These are phyloP conservation scores for Ophiostoma ulmi DNA, from an alignment of 2,329 filamentous ascomycete species.

Conservation along the genomic window DNA sequence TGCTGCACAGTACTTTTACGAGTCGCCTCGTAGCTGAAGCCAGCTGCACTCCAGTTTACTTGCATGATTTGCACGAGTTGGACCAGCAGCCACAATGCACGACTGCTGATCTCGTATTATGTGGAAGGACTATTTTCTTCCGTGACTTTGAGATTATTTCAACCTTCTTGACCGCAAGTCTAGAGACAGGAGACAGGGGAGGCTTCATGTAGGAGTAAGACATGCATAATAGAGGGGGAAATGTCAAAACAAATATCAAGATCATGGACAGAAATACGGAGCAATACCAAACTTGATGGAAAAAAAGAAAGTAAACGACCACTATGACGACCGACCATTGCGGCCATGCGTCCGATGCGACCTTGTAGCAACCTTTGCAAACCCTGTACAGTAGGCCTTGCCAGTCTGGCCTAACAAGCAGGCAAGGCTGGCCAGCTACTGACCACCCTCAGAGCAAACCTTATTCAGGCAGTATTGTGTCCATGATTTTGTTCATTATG, in stretches of 20 bases:
- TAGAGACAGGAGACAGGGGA: conserved; percentile 1
- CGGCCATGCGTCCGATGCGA: neutral
- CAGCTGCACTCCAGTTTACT: neutral
- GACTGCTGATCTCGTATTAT: neutral
- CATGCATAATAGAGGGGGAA: neutral
- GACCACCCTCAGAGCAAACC: neutral
- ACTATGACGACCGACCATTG: conserved; percentile 2
- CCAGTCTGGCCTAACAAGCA: neutral
- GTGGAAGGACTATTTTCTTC: neutral
- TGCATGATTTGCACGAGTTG: neutral
- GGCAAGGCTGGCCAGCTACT: conserved; percentile 5
- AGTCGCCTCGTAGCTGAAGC: neutral
- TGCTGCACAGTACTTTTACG: conserved; percentile 12
- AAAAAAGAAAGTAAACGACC: neutral
- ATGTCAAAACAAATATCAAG: neutral
- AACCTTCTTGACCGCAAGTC: neutral
- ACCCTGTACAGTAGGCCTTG: neutral
- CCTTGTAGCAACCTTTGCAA: neutral
- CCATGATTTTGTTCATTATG: neutral
- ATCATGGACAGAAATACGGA: neutral
- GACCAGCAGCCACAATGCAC: neutral
- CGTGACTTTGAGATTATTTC: neutral
- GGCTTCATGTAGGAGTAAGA: conserved; percentile 2
- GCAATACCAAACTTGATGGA: neutral
- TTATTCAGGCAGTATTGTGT: neutral